Percentiles rank a stretch among this genome's conserved stretches.
Conservation (phyloP, 2,329 filamentous ascomycete genomes). For the Paecilomyces sp. region DNA sequence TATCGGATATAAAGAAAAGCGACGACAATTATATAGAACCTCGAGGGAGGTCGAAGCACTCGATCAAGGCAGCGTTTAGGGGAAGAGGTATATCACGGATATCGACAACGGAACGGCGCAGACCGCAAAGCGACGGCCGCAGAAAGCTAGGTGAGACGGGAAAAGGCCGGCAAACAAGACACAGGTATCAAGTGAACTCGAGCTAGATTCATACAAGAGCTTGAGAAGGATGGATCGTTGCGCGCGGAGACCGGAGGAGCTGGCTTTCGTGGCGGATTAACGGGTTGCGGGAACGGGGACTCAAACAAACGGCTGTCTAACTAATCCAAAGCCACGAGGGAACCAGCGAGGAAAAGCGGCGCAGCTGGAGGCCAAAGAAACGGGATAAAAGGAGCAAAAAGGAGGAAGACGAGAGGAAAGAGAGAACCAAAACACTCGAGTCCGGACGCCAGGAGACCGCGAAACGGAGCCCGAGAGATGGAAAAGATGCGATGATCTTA, state of each 20-base stretch:
- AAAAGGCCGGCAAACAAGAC: neutral
- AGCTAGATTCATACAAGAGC: constrained; percentile 8
- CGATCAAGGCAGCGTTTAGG: neutral
- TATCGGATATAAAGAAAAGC: neutral
- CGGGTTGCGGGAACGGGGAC: constrained; percentile 1
- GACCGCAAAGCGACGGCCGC: neutral
- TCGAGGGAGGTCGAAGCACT: neutral
- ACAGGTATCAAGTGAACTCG: neutral
- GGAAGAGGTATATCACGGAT: neutral
- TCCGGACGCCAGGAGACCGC: constrained; percentile 5
- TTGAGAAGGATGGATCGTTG: neutral
- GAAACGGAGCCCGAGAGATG: constrained; percentile 15
- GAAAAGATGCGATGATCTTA: constrained; percentile 12
- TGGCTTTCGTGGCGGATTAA: constrained; percentile 6
- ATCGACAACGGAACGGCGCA: neutral
- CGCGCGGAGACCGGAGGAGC: neutral
- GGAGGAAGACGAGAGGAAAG: constrained; percentile 6
- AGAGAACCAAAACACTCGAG: constrained; percentile 7
- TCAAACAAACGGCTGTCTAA: constrained; percentile 1
- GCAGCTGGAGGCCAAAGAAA: constrained; percentile 2
- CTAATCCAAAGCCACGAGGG: constrained; percentile 3
- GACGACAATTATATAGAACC: neutral
- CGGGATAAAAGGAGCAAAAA: constrained; percentile 2
- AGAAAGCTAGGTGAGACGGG: constrained; percentile 6
- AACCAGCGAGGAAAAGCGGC: constrained; percentile 5